Conservation (phyloP, 129 eudicot species). For the Arctium lappa region DNA sequence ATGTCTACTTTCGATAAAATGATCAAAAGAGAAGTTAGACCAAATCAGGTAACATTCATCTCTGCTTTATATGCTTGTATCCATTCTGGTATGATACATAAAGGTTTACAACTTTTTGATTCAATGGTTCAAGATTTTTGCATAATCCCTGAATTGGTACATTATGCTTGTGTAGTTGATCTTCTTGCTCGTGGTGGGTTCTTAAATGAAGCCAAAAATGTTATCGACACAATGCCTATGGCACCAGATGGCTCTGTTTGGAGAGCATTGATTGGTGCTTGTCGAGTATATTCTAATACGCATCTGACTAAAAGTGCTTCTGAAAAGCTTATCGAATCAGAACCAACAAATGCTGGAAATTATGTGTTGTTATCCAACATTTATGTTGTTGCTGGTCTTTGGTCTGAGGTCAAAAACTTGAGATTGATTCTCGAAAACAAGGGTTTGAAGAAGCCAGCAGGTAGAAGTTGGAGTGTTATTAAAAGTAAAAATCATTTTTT, state of each 20-base stretch:
- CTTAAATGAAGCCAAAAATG: conserved; percentile 39
- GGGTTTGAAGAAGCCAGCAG: conserved; percentile 48
- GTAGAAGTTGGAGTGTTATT: conserved; percentile 55
- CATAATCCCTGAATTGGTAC: conserved; percentile 43
- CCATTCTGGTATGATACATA: conserved; percentile 55
- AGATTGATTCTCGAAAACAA: conserved; percentile 39
- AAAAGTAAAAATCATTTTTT: conserved; percentile 46
- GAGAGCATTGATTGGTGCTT: conserved; percentile 59
- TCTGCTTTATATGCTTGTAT: conserved; percentile 67
- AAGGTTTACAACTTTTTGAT: conserved; percentile 46
- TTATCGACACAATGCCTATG: conserved; percentile 54
- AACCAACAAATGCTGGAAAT: conserved; percentile 59
- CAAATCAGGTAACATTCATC: conserved; percentile 43
- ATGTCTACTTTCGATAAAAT: conserved; percentile 46
- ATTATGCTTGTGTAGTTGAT: conserved; percentile 58
- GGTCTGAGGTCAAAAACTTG: conserved; percentile 48
- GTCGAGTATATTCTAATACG: conserved; percentile 42
- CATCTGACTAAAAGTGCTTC: conserved; percentile 34
- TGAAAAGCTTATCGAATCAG: conserved; percentile 44
- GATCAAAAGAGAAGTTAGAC: conserved; percentile 42
- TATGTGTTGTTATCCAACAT: conserved; percentile 56
- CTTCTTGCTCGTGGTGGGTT: conserved; percentile 52
- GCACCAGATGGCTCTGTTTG: conserved; percentile 57
- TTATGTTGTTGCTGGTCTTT: conserved; percentile 48
- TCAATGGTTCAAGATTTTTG: conserved; percentile 50